Evolutionary conservation across 352 stramenopile genomes (phyloP).

Genomic region (Pythium sp.): DNA sequence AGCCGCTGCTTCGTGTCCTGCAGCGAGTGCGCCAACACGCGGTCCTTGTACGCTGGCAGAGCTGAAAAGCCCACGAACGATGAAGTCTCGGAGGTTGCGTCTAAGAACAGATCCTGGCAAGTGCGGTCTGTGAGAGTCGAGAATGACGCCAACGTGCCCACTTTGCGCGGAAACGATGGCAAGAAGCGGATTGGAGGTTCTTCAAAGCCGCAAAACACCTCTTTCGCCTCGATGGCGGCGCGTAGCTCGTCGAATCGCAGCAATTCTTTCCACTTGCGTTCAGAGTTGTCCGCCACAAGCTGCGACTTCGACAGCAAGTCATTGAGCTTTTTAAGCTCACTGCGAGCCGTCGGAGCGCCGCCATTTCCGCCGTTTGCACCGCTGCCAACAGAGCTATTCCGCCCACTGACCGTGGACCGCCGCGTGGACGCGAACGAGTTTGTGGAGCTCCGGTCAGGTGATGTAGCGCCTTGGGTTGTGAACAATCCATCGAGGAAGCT

Average conservation of each 20-base stretch:
- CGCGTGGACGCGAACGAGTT: conserved; percentile 5
- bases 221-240: conserved; percentile 70
- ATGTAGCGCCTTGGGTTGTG: conserved; percentile 8
- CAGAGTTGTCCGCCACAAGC: conserved; percentile 53
- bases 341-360: conserved; percentile 7
- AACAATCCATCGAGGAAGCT: conserved; percentile 61
- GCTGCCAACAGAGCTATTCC: neutral
- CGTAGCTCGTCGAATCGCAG: conserved; percentile 70
- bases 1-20: conserved; percentile 40
- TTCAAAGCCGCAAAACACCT: conserved; percentile 86
- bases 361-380: conserved; percentile 1
- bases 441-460: neutral
- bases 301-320: conserved; percentile 64
- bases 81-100: conserved; percentile 27
- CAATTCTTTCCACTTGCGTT: conserved; percentile 70
- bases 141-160: conserved; percentile 56
- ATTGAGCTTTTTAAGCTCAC: conserved; percentile 56
- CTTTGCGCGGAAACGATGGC: conserved; percentile 65
- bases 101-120: conserved; percentile 52
- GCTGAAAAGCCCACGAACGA: conserved; percentile 6
- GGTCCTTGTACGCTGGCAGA: conserved; percentile 68
- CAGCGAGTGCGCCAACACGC: conserved; percentile 53
- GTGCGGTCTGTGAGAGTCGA: conserved; percentile 63
- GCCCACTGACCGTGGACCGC: conserved; percentile 15
- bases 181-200: conserved; percentile 75